phyloP scores from a whole-genome alignment of 2,329 filamentous ascomycete species.

The Sporothrix schenckii region DNA sequence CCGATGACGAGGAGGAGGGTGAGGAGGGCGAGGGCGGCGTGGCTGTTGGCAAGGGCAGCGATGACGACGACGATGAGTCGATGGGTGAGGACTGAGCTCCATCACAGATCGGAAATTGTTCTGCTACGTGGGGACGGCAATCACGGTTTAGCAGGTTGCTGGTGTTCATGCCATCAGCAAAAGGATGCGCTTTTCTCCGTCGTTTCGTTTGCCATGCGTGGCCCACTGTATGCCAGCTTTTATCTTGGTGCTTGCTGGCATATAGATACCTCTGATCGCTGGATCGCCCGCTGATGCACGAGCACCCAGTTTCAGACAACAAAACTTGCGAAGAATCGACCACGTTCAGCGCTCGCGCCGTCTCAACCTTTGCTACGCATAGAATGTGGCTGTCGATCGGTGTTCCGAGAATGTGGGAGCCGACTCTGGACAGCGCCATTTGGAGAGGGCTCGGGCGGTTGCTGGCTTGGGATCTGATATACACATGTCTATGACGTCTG shows the following conservation, averaged over 20 bases:
- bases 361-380: conserved; percentile 21
- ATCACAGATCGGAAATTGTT: conserved; percentile 9
- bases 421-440: conserved; percentile 9
- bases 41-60: conserved; percentile 44
- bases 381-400: conserved; percentile 3
- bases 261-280: conserved; percentile 1
- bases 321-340: neutral
- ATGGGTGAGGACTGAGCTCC: conserved; percentile 58
- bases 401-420: conserved; percentile 24
- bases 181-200: neutral
- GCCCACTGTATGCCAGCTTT: neutral
- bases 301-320: conserved; percentile 1
- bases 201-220: neutral
- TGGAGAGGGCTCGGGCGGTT: conserved; percentile 1
- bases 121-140: conserved; percentile 8
- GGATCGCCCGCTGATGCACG: neutral
- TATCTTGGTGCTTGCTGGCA: neutral
- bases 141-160: conserved; percentile 19
- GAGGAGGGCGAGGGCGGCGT: conserved; percentile 39
- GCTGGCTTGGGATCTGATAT: conserved; percentile 5
- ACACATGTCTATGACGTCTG: neutral
- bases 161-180: conserved; percentile 7
- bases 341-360: neutral
- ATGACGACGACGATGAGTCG: conserved; percentile 48
- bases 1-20: conserved; percentile 52